Evolutionary conservation across 2,329 filamentous ascomycete genomes (phyloP).

Genomic region (Rhinocladiella similis): DNA sequence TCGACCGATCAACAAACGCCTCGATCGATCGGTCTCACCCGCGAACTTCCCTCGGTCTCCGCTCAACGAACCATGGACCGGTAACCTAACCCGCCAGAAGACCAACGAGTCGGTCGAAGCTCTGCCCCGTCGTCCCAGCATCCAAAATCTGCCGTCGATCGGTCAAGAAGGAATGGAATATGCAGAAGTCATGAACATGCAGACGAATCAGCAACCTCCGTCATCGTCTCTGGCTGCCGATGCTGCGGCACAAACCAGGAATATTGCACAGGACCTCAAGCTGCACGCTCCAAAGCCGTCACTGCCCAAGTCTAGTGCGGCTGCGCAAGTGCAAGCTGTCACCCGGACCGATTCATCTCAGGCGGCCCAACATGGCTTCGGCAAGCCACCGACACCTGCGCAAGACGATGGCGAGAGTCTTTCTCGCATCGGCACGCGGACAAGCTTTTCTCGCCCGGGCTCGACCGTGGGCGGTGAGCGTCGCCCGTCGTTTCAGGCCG

Average conservation of each 20-base stretch:
- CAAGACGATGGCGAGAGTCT: conserved; percentile 48
- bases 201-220: conserved; percentile 46
- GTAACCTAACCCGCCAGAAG: conserved; percentile 34
- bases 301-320: conserved; percentile 76
- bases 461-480: conserved; percentile 50
- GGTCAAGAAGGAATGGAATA: conserved; percentile 92
- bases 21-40: conserved; percentile 74
- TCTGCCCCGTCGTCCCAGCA: conserved; percentile 68
- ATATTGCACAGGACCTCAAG: conserved; percentile 76
- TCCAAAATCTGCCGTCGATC: conserved; percentile 72
- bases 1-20: conserved; percentile 65
- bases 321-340: conserved; percentile 77
- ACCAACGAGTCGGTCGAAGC: conserved; percentile 38
- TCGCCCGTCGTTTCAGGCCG: conserved; percentile 57
- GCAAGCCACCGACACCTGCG: conserved; percentile 55
- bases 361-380: conserved; percentile 81
- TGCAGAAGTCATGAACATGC: conserved; percentile 56
- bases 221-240: conserved; percentile 29
- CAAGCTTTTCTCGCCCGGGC: conserved; percentile 56
- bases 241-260: conserved; percentile 72
- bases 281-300: conserved; percentile 88
- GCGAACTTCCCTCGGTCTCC: conserved; percentile 84
- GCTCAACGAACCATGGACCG: conserved; percentile 66
- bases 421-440: conserved; percentile 61
- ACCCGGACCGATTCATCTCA: conserved; percentile 89